A percentile compares a stretch with the other conserved stretches of the same genome.
Evolutionary conservation across 768 basidiomycete species (phyloP).

Genomic region (button mushroom (Agaricus bisporus)): DNA sequence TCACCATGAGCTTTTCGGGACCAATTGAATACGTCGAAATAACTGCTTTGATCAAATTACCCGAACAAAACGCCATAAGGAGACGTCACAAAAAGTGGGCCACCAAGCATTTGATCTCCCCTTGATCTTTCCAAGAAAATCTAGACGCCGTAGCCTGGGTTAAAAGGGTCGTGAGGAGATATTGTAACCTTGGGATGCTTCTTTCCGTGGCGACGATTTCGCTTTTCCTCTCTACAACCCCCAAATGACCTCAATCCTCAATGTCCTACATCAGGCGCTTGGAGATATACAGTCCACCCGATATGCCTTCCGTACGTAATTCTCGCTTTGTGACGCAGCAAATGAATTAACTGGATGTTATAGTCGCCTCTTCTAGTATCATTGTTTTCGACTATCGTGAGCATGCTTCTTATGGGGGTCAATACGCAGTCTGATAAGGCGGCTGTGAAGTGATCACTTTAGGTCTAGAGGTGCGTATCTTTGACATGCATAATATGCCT

Average conservation of each 20-base stretch:
- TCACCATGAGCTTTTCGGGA: not conserved
- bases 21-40: not conserved
- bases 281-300: slow-evolving; percentile 34
- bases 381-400: slow-evolving; percentile 50
- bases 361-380: slow-evolving; percentile 47
- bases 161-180: not conserved
- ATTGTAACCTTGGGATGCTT: not conserved
- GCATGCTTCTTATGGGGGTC: slow-evolving; percentile 13
- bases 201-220: not conserved
- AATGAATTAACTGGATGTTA: not conserved
- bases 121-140: not conserved
- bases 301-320: slow-evolving; percentile 36
- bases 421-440: not conserved
- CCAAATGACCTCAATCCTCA: not conserved
- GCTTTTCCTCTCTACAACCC: not conserved
- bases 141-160: not conserved
- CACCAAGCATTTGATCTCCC: no score
- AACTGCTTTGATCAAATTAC: no score
- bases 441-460: slow-evolving; percentile 38
- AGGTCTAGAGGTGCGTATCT: slow-evolving; percentile 39
- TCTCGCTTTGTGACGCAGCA: not conserved
- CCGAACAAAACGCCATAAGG: not conserved
- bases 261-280: slow-evolving; percentile 20
- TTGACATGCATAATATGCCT: not conserved
- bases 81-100: no score